Base-by-base conservation (phyloP, 257 asterid genomes). In the Nicotiana sylvestris region DNA sequence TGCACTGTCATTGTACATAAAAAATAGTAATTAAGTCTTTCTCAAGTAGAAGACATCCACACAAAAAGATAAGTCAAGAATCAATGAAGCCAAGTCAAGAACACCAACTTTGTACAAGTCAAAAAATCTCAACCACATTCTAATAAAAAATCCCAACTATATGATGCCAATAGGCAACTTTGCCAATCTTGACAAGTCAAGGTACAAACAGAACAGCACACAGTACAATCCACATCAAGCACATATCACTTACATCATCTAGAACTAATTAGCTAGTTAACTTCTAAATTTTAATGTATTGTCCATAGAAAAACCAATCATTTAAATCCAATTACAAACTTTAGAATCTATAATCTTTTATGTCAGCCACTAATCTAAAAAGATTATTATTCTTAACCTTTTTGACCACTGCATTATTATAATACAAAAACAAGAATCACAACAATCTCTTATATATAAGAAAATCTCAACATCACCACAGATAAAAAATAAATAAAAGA, bases 91-190 rank as follows among this genome's bases (percentile, higher is more conserved):
- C 57, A 76, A 55, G 78, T 46, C 77, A 58, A 82, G 66, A 55
- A 9, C 33, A 33, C 60, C 77, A 58, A 32, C 57, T 58, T 82
- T 39, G 81, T 37, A 9, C 55, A 16, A 58, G 81, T 82, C 84
- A 70, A 82, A 17, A 11, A 51, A 43, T 39, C 53, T 81, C 49
- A 10, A 68, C 49, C 43, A 51, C 56, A 83, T 64, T 65, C 64
- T 12, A 83, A 18, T 35, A 7, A 6, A 17, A 77, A 49, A 25
- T 25, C 27, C 27, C 79, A 49, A 6, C 25, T 25, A 49, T 27
- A 74, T 74, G 80, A 74, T 74, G 16, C 46, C 80, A 74, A 51
- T 74, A 4, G 43, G 80, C 80, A 74, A 74, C 64, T 74, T 74
- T 51, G 15, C 37, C 80, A 27, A 49, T 27, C 37, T 49, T 13